Evolutionary conservation across 2,329 filamentous ascomycete species (phyloP), one percentile per base, ranked within the genome.

Genomic region (Ophiostoma ulmi): DNA sequence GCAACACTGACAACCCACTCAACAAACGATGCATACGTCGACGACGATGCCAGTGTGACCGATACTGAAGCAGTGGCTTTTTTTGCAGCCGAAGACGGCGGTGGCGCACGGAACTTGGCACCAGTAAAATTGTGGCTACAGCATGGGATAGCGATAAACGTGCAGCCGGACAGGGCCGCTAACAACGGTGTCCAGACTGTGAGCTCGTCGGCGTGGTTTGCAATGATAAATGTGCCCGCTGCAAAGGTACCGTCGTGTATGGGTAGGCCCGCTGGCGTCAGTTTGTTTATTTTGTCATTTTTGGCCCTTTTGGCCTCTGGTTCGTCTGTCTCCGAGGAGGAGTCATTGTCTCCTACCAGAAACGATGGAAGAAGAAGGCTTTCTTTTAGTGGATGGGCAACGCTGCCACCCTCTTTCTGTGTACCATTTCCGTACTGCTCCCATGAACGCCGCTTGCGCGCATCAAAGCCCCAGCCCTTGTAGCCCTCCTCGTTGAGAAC

Each of bases 181-280:
- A 99, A 86, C 22, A 98, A 85, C 0, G 95, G 95, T 0, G 95
- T 98, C 95, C 95, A 99, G 0, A 92, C 88, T 0, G 95, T 99
- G 17, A 99, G 85, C 80, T 99, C 94, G 78, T 99, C 95, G 13
- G 94, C 94, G 78, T 99, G 95, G 77, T 99, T 99, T 67, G 93
- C 97, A 73, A 99, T 91, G 76, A 99, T 93, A 79, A 99, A 99
- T 0, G 93, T 96, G 38, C 88, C 88, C 20, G 79, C 78, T 0
- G 87, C 84, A 76, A 98, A 97, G 11, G 83, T 76, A 48, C 94
- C 95, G 73, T 83, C 79, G 75, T 88, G 84, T 20, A 83, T 31
- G 36, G 76, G 73, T 26, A 41, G 36, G 26, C 39, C 55, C n/a
- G 17, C 31, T 17, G 26, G 75, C 73, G 48, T 77, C 70, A 38